These are phyloP conservation scores for Thelonectria olida DNA, from an alignment of 2,329 filamentous ascomycete genomes.

Conservation along the genomic window DNA sequence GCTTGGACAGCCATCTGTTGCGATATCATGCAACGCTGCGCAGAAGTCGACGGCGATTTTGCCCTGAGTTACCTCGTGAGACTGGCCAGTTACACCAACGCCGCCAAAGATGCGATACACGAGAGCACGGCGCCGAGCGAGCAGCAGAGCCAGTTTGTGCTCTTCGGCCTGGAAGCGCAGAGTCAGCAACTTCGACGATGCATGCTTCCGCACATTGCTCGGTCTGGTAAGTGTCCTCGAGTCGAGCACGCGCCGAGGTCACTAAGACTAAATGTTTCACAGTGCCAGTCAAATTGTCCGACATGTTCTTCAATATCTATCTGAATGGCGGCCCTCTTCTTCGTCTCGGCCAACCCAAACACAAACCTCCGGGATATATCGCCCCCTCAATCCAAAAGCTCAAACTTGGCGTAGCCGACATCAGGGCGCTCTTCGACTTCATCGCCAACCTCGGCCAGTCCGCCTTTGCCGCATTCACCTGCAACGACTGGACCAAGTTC, in stretches of 20 bases:
- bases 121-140: slow-evolving; percentile 41
- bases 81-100: slow-evolving; percentile 51
- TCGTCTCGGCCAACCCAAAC: slow-evolving; percentile 18
- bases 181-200: slow-evolving; percentile 49
- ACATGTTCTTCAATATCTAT: slow-evolving; percentile 50
- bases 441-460: slow-evolving; percentile 42
- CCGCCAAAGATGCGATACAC: slow-evolving; percentile 47
- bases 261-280: slow-evolving; percentile 27
- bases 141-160: slow-evolving; percentile 54
- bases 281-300: slow-evolving; percentile 44
- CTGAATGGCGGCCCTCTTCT: slow-evolving; percentile 52
- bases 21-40: slow-evolving; percentile 52
- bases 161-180: slow-evolving; percentile 59
- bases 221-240: slow-evolving; percentile 23
- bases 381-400: slow-evolving; percentile 33
- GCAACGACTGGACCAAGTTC: slow-evolving; percentile 55
- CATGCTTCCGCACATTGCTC: slow-evolving; percentile 47
- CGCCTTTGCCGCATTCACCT: slow-evolving; percentile 49
- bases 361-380: slow-evolving; percentile 14
- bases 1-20: slow-evolving; percentile 56
- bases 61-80: slow-evolving; percentile 55
- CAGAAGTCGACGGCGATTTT: slow-evolving; percentile 50
- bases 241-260: too few relatives aligned
- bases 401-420: slow-evolving; percentile 33
- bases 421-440: slow-evolving; percentile 46